Conservation (phyloP, 23 red algal genomes). For the Gracilaria caudata region DNA sequence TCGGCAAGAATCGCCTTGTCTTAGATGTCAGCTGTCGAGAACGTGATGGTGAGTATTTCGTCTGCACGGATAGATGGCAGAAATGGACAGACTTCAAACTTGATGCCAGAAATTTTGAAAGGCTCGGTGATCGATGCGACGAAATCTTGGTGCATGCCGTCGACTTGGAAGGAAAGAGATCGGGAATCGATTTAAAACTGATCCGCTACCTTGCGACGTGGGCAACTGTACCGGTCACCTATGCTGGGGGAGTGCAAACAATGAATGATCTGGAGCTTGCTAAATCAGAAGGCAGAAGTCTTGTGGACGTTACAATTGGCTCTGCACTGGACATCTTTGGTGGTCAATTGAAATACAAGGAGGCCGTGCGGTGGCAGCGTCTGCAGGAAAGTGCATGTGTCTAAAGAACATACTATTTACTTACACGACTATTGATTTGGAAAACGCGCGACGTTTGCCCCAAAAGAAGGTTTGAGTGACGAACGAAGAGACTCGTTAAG, state of each 20-base stretch:
- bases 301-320: conserved; percentile 94
- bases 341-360: conserved; percentile 74
- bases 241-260: conserved; percentile 86
- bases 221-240: conserved; percentile 77
- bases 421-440: background rate
- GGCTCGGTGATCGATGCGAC: conserved; percentile 66
- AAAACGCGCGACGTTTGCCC: background rate
- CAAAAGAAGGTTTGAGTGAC: background rate
- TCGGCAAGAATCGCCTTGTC: conserved; percentile 78
- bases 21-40: conserved; percentile 88
- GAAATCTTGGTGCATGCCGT: conserved; percentile 98
- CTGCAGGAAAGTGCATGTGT: background rate
- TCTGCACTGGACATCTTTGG: conserved; percentile 96
- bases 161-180: conserved; percentile 90
- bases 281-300: conserved; percentile 55
- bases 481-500: background rate
- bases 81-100: conserved; percentile 76
- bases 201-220: conserved; percentile 40
- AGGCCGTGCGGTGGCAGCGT: conserved; percentile 76
- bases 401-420: conserved; percentile 37
- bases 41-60: conserved; percentile 77
- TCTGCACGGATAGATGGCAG: conserved; percentile 95
- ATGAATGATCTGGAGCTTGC: conserved; percentile 78
- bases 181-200: conserved; percentile 83
- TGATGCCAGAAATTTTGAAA: conserved; percentile 46